Percentiles rank a stretch among this genome's conserved stretches.
Conservation (phyloP, 2,329 filamentous ascomycete species). For the Dactylellina sp. region DNA sequence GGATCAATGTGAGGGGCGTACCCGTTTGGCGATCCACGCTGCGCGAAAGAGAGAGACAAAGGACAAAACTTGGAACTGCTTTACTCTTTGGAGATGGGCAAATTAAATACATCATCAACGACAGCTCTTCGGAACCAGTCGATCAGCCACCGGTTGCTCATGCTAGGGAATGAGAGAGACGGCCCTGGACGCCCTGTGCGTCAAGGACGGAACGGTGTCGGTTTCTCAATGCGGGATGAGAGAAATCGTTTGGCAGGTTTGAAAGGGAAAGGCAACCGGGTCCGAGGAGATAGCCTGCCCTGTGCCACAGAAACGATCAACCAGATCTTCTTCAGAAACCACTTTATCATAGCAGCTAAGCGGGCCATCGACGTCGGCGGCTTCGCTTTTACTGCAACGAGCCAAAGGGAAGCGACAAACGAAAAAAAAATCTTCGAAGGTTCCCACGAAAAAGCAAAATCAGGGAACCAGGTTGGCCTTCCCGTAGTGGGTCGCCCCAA, state of each 20-base stretch:
- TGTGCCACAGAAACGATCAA: conserved; percentile 50
- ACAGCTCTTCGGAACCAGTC: conserved; percentile 45
- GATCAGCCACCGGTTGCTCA: conserved; percentile 4
- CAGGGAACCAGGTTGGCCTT: conserved; percentile 46
- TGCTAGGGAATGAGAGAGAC: no score
- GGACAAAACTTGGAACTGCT: conserved; percentile 35
- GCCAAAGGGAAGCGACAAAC: conserved; percentile 18
- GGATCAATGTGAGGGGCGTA: conserved; percentile 51
- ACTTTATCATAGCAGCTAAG: conserved; percentile 21
- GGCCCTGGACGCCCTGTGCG: not conserved
- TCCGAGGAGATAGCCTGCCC: conserved; percentile 49
- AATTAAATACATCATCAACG: conserved; percentile 13
- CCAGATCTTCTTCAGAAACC: conserved; percentile 33
- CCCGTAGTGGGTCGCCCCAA: conserved; percentile 55
- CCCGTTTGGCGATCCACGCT: conserved; percentile 30
- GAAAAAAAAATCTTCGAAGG: conserved; percentile 18
- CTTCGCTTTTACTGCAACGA: conserved; percentile 32
- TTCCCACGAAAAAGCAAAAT: conserved; percentile 41
- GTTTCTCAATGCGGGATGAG: not conserved
- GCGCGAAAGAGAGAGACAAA: not conserved
- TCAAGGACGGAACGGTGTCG: conserved; percentile 2
- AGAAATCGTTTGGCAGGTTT: not conserved
- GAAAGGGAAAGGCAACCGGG: conserved; percentile 16
- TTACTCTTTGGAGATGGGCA: not conserved
- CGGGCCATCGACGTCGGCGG: conserved; percentile 5